Conservation (phyloP, 2,329 filamentous ascomycete species). For the Pseudogymnoascus sp. region DNA sequence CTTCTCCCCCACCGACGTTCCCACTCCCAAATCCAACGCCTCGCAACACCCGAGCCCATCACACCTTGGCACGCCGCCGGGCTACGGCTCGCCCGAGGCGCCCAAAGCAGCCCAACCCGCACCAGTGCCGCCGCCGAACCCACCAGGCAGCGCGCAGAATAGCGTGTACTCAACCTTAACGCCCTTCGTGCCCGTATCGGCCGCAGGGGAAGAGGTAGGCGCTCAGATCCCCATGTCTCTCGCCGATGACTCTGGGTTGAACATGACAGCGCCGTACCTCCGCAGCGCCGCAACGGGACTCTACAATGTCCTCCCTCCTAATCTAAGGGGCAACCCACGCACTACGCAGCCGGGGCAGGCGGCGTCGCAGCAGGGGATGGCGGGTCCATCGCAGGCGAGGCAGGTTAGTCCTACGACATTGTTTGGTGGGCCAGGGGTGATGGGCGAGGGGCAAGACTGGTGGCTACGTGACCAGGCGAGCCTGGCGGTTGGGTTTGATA, state of each 20-base stretch:
- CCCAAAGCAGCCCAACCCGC: not conserved
- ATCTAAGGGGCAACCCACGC: not conserved
- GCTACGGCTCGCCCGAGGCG: not conserved
- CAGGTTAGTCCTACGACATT: slow-evolving; percentile 40
- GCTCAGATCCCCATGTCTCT: slow-evolving; percentile 6
- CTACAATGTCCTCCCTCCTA: not conserved
- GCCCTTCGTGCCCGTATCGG: slow-evolving; percentile 5
- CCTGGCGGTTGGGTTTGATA: slow-evolving; percentile 52
- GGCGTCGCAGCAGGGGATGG: not conserved
- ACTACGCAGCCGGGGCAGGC: not conserved
- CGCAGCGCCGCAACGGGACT: not conserved
- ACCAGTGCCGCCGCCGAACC: not conserved
- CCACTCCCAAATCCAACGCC: slow-evolving; percentile 21
- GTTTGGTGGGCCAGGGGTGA: slow-evolving; percentile 51
- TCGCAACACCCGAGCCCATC: slow-evolving; percentile 5
- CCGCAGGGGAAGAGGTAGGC: slow-evolving; percentile 4
- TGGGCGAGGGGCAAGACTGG: slow-evolving; percentile 58
- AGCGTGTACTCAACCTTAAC: slow-evolving; percentile 1
- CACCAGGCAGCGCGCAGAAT: slow-evolving; percentile 6
- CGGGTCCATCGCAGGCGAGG: not conserved
- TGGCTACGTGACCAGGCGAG: slow-evolving; percentile 55
- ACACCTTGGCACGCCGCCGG: not conserved
- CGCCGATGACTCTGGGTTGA: slow-evolving; percentile 6
- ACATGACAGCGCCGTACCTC: slow-evolving; percentile 8
- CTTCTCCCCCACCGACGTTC: slow-evolving; percentile 40